These are phyloP conservation scores for Bolboschoenoplectus hybrid DNA, from an alignment of 202 grass and related monocot genomes.

Conservation along the genomic window DNA sequence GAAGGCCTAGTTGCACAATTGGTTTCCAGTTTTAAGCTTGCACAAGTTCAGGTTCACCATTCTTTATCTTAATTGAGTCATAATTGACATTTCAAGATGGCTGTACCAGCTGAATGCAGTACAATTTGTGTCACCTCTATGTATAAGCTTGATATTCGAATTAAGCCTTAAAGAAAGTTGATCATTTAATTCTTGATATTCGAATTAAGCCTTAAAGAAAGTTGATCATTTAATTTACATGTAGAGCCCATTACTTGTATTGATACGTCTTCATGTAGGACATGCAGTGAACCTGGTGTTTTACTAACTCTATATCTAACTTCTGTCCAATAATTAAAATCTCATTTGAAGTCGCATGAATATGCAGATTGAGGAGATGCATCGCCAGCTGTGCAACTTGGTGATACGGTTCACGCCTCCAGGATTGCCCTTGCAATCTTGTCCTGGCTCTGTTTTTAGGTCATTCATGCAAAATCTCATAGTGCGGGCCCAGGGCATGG, in stretches of 20 bases:
- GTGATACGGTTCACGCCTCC: slow-evolving; percentile 71
- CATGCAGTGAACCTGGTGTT: not conserved
- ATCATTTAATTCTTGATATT: too few relatives aligned
- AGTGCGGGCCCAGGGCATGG: slow-evolving; percentile 60
- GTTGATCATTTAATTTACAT: not conserved
- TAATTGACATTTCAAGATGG: not conserved
- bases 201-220: not conserved
- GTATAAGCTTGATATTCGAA: not conserved
- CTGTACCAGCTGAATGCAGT: not conserved
- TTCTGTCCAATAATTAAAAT: not conserved
- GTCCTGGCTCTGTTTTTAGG: slow-evolving; percentile 71
- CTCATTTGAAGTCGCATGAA: slow-evolving; percentile 23
- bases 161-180: not conserved
- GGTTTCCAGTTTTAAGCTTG: not conserved
- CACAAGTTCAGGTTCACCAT: not conserved
- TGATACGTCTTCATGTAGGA: not conserved
- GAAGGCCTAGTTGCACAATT: not conserved
- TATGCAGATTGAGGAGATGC: slow-evolving; percentile 82
- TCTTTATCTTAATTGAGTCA: not conserved
- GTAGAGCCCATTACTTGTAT: slow-evolving; percentile 8
- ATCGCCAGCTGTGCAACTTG: slow-evolving; percentile 69
- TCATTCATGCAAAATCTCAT: slow-evolving; percentile 68
- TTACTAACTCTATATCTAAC: not conserved
- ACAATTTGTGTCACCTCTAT: not conserved
- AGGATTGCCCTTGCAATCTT: slow-evolving; percentile 43